Percentiles rank a stretch among this genome's conserved stretches.
Evolutionary conservation across 495 filamentous ascomycete genomes (phyloP).

Genomic region (Lasiosphaeria hispida): DNA sequence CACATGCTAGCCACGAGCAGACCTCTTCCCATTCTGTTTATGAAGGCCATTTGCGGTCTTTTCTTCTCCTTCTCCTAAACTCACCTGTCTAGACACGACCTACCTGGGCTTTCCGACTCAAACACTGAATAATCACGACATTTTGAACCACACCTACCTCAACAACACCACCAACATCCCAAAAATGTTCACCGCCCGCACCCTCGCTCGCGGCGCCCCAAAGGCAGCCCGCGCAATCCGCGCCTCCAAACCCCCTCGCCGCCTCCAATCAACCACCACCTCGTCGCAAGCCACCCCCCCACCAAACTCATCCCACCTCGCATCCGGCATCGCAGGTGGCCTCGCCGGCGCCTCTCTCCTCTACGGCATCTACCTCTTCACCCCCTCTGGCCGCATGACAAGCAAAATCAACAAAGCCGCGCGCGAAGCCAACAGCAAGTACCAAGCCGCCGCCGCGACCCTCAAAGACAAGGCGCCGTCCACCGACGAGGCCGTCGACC

Average conservation of each 20-base stretch:
- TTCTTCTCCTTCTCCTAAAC: no score
- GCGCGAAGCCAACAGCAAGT: slow-evolving; percentile 50
- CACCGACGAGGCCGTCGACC: slow-evolving; percentile 56
- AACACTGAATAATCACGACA: no score
- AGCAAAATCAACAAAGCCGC: slow-evolving; percentile 45
- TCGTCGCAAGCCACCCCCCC: slow-evolving; percentile 26
- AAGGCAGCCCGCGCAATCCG: slow-evolving; percentile 9
- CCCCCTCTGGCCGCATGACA: slow-evolving; percentile 51
- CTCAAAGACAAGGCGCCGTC: slow-evolving; percentile 55
- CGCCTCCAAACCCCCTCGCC: slow-evolving; percentile 15
- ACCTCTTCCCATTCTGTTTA: no score
- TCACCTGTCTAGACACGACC: no score
- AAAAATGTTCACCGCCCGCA: no score
- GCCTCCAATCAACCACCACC: slow-evolving; percentile 45
- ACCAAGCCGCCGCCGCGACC: slow-evolving; percentile 48
- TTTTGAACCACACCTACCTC: no score
- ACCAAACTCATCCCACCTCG: slow-evolving; percentile 43
- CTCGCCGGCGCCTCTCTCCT: slow-evolving; percentile 32
- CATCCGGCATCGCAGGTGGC: slow-evolving; percentile 51
- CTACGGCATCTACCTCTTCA: slow-evolving; percentile 56
- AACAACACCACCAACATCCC: no score
- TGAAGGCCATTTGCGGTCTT: no score
- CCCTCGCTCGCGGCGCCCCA: slow-evolving; percentile 5
- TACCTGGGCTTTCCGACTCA: no score
- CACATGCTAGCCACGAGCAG: no score